Conservation (phyloP, 305 asterid genomes). For the Euphrasia arctica region DNA sequence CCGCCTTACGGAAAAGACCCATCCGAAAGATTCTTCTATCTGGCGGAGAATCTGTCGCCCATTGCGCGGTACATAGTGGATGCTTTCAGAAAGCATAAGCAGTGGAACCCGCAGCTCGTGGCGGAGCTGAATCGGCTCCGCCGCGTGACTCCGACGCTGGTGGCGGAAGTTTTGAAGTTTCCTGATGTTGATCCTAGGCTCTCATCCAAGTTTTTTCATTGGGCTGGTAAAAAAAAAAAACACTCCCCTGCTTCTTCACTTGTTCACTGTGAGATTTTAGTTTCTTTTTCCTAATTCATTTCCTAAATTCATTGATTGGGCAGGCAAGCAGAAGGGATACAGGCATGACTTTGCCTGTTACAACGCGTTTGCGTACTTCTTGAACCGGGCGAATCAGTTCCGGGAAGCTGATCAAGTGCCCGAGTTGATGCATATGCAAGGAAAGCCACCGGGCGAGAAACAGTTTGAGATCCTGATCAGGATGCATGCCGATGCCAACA, state of each 20-base stretch:
- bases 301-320: too few relatives aligned
- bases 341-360: constrained; percentile 4
- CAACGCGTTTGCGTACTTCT: constrained; percentile 79
- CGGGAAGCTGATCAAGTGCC: constrained; percentile 92
- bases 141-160: constrained; percentile 83
- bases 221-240: constrained; percentile 73
- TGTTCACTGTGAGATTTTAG: constrained; percentile 40
- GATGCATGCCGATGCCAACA: constrained; percentile 77
- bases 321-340: too few relatives aligned
- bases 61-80: constrained; percentile 80
- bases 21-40: constrained; percentile 59
- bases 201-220: constrained; percentile 75
- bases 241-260: constrained; percentile 38
- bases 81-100: constrained; percentile 63
- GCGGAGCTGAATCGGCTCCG: constrained; percentile 47
- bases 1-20: constrained; percentile 21
- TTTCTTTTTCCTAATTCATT: too few relatives aligned
- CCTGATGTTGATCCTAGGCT: constrained; percentile 73
- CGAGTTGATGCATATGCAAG: constrained; percentile 53
- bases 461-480: constrained; percentile 88
- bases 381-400: constrained; percentile 70
- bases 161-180: constrained; percentile 73
- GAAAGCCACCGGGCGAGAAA: constrained; percentile 76
- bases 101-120: constrained; percentile 67
- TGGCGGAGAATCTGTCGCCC: constrained; percentile 71